phyloP scores from a whole-genome alignment of 495 filamentous ascomycete species.

The Penicillium argentinense region DNA sequence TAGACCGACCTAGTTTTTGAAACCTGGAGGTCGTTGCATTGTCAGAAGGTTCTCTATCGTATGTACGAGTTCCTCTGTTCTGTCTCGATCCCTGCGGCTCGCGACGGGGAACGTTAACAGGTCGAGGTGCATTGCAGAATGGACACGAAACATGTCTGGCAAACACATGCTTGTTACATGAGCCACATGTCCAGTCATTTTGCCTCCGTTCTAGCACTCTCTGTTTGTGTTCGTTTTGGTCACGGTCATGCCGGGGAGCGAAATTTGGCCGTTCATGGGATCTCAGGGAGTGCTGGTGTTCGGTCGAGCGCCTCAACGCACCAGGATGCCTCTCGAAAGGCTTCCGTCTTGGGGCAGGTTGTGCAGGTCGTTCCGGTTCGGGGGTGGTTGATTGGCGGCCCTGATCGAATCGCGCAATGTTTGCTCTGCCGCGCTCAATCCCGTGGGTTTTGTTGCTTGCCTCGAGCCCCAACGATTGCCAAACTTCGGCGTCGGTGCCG shows the following conservation, averaged over 20 bases:
- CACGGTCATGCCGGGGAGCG: background rate
- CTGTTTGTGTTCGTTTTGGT: background rate
- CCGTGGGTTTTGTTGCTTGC: conserved; percentile 18
- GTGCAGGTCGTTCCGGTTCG: conserved; percentile 2
- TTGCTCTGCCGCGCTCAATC: conserved; percentile 37
- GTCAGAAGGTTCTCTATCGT: background rate
- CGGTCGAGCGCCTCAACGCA: background rate
- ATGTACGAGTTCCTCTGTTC: background rate
- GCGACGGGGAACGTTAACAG: conserved; percentile 8
- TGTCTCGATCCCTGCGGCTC: background rate
- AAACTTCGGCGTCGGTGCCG: conserved; percentile 20
- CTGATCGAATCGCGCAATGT: conserved; percentile 33
- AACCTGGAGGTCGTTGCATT: conserved; percentile 19
- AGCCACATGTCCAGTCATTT: conserved; percentile 35
- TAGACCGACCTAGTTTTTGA: conserved; percentile 17
- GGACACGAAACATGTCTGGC: conserved; percentile 27
- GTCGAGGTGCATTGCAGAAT: conserved; percentile 29
- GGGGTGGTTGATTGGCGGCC: conserved; percentile 11
- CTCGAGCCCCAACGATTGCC: conserved; percentile 26
- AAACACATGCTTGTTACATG: conserved; percentile 26
- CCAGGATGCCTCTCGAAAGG: background rate
- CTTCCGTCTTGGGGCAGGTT: background rate
- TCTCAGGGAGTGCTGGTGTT: background rate
- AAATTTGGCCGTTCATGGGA: background rate
- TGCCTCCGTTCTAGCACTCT: conserved; percentile 6